These are phyloP conservation scores for Rhodotorula kratochvilovae DNA, from an alignment of 768 basidiomycete species.

Conservation along the genomic window DNA sequence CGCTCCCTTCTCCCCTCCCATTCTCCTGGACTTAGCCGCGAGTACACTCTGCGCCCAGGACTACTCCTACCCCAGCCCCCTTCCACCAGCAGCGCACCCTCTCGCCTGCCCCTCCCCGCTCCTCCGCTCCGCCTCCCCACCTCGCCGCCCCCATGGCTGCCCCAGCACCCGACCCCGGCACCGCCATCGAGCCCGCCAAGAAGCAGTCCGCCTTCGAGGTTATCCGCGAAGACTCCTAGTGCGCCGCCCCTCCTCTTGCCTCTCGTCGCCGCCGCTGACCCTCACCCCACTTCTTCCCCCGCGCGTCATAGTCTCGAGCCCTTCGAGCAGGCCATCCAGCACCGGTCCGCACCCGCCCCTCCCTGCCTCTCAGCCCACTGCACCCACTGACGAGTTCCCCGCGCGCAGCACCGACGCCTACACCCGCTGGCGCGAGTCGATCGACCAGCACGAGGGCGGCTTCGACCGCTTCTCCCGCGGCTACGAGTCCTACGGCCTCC, in stretches of 20 bases:
- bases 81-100: too few species aligned
- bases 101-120: too few species aligned
- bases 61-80: too few species aligned
- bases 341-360: slow-evolving; percentile 22
- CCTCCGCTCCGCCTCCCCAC: not conserved
- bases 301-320: slow-evolving; percentile 47
- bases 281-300: not conserved
- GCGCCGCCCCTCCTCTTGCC: slow-evolving; percentile 11
- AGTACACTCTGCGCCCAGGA: too few species aligned
- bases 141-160: not conserved
- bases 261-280: too few species aligned
- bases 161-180: not conserved
- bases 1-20: too few species aligned
- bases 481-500: slow-evolving; percentile 70
- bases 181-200: not conserved
- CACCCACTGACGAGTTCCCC: not conserved
- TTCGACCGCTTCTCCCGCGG: slow-evolving; percentile 72
- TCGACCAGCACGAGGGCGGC: slow-evolving; percentile 66
- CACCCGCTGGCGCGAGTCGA: slow-evolving; percentile 42
- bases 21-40: too few species aligned
- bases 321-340: slow-evolving; percentile 45
- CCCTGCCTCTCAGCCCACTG: not conserved
- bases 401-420: slow-evolving; percentile 45
- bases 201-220: slow-evolving; percentile 30
- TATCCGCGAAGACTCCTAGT: slow-evolving; percentile 48